A percentile compares a stretch with the other conserved stretches of the same genome.
phyloP scores from a whole-genome alignment of 768 basidiomycete species.

The Daedaleopsis sinensis region DNA sequence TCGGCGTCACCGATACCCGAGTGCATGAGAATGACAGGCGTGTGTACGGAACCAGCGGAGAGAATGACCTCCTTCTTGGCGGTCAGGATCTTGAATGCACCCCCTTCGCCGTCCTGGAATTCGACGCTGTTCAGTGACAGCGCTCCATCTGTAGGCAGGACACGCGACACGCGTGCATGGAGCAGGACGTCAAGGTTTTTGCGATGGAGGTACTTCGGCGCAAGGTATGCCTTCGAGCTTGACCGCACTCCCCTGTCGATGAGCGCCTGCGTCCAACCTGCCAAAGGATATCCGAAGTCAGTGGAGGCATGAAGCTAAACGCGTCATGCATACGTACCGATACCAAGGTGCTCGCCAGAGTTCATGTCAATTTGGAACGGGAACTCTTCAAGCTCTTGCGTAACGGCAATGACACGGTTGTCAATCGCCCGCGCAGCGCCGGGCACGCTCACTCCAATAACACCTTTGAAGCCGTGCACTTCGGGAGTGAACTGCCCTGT shows the following conservation, averaged over 20 bases:
- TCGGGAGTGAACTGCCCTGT: not conserved
- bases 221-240: conserved; percentile 9
- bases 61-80: conserved; percentile 30
- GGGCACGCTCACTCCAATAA: not conserved
- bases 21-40: conserved; percentile 26
- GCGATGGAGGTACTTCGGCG: not conserved
- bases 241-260: not conserved
- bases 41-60: conserved; percentile 25
- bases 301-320: not conserved
- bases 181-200: conserved; percentile 12
- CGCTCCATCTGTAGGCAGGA: not conserved
- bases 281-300: not conserved
- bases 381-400: conserved; percentile 34
- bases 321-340: conserved; percentile 33
- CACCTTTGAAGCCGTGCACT: not conserved
- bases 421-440: not conserved
- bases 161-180: conserved; percentile 3
- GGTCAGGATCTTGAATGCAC: not conserved
- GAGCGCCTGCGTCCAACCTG: conserved; percentile 13
- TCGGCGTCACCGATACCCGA: conserved; percentile 30
- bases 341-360: conserved; percentile 43
- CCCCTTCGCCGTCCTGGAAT: not conserved
- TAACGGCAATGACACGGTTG: not conserved
- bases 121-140: conserved; percentile 2
- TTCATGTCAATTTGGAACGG: conserved; percentile 46